Conservation (phyloP, 164 flowering plant genomes). For the Paratinospora sagittata region DNA sequence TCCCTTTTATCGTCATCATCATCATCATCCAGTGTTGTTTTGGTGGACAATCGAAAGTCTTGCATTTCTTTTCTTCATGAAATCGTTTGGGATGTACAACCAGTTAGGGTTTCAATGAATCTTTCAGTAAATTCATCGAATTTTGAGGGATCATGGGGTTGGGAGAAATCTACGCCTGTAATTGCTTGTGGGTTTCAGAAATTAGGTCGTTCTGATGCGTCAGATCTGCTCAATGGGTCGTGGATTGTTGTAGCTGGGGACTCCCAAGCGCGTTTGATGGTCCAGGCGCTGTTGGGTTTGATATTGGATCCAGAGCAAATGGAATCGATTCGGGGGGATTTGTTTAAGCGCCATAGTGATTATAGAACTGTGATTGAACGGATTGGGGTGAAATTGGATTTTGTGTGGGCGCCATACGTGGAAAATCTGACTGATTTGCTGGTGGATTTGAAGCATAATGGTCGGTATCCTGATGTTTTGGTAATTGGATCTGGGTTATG, state of each 20-base stretch:
- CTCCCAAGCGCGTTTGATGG: constrained; percentile 71
- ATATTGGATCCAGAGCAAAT: constrained; percentile 50
- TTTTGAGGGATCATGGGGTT: constrained; percentile 12
- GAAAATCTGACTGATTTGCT: constrained; percentile 45
- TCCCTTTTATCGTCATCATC: too few species aligned
- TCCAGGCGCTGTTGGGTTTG: constrained; percentile 47
- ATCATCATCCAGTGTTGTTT: too few species aligned
- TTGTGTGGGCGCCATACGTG: constrained; percentile 78
- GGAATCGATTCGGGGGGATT: too few species aligned
- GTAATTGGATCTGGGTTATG: too few species aligned
- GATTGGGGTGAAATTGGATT: too few species aligned
- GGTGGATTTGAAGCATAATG: constrained; percentile 25
- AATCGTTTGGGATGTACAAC: constrained; percentile 41
- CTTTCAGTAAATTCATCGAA: constrained; percentile 1
- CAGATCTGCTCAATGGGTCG: constrained; percentile 80
- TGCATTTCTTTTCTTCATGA: too few species aligned
- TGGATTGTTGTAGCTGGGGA: constrained; percentile 95
- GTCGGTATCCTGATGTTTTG: constrained; percentile 50
- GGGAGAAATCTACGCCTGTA: too few species aligned
- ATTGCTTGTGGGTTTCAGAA: too few species aligned
- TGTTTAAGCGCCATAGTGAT: too few species aligned
- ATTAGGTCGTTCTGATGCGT: constrained; percentile 44
- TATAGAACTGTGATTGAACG: too few species aligned
- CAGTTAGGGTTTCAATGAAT: not conserved
- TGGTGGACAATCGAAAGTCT: too few species aligned